Conservation (phyloP, 495 filamentous ascomycete genomes). For the Podospora australis region DNA sequence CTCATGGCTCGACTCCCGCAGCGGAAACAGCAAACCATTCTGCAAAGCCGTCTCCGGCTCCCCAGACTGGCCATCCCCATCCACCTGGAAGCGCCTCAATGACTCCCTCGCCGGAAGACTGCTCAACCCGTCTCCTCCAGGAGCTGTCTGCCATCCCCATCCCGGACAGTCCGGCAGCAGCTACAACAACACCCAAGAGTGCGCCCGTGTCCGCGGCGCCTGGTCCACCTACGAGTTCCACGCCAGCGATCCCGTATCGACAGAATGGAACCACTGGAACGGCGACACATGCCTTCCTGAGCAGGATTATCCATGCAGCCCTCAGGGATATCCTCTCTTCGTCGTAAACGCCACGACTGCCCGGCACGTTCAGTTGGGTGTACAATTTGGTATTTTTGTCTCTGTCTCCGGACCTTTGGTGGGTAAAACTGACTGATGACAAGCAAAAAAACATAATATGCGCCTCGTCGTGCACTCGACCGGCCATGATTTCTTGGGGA, state of each 20-base stretch:
- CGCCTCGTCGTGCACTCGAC: conserved; percentile 58
- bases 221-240: conserved; percentile 35
- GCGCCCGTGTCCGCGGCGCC: conserved; percentile 23
- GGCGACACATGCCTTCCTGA: conserved; percentile 42
- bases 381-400: conserved; percentile 42
- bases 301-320: conserved; percentile 28
- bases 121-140: conserved; percentile 45
- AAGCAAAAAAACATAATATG: conserved; percentile 48
- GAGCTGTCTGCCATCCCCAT: conserved; percentile 53
- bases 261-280: conserved; percentile 36
- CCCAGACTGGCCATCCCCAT: conserved; percentile 27
- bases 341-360: conserved; percentile 41
- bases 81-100: conserved; percentile 28
- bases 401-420: too few relatives aligned
- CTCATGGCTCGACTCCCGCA: too few relatives aligned
- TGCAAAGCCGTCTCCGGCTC: conserved; percentile 32
- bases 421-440: too few relatives aligned
- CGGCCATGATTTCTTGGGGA: conserved; percentile 55
- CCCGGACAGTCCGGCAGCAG: conserved; percentile 28
- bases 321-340: conserved; percentile 42
- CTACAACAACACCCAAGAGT: conserved; percentile 29
- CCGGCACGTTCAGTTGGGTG: conserved; percentile 34
- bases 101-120: conserved; percentile 42
- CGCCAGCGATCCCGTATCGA: conserved; percentile 30
- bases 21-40: conserved; percentile 9